phyloP scores from a whole-genome alignment of 1,284 basidiomycete species.

The Apiotrichum montevideense region DNA sequence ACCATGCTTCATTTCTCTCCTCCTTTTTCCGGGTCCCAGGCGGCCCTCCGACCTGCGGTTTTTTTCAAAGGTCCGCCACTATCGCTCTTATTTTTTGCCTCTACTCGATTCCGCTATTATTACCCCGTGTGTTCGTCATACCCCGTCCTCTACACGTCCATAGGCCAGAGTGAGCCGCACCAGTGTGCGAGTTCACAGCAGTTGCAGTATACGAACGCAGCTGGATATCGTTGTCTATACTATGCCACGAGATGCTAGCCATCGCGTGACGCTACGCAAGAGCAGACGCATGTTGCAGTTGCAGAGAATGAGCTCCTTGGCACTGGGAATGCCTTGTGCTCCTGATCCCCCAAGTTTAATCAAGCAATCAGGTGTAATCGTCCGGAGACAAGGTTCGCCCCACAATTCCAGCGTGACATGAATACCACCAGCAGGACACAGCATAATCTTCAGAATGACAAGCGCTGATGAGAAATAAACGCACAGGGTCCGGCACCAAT shows the following conservation, averaged over 20 bases:
- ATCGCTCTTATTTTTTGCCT: constrained; percentile 1
- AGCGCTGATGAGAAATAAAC: no score
- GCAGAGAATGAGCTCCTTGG: neutral
- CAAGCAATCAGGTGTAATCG: no score
- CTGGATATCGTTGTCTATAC: constrained; percentile 5
- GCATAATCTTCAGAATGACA: no score
- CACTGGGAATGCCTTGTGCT: no score
- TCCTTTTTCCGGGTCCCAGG: neutral
- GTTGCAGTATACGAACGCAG: constrained; percentile 4
- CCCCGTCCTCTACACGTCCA: no score
- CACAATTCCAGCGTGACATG: no score
- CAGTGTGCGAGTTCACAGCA: neutral
- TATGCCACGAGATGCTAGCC: constrained; percentile 1
- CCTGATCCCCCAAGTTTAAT: no score
- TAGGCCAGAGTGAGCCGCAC: neutral
- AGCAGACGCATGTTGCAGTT: neutral
- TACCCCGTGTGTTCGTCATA: neutral
- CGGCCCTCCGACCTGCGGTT: neutral
- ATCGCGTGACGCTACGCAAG: neutral
- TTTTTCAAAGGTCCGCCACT: neutral
- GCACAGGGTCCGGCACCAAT: no score
- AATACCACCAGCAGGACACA: no score
- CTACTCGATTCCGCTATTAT: neutral
- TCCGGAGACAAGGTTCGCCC: no score
- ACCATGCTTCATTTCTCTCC: no score